Evolutionary conservation across 192 early-diverging fungal species (phyloP).

Genomic region (Coemansia sp.): DNA sequence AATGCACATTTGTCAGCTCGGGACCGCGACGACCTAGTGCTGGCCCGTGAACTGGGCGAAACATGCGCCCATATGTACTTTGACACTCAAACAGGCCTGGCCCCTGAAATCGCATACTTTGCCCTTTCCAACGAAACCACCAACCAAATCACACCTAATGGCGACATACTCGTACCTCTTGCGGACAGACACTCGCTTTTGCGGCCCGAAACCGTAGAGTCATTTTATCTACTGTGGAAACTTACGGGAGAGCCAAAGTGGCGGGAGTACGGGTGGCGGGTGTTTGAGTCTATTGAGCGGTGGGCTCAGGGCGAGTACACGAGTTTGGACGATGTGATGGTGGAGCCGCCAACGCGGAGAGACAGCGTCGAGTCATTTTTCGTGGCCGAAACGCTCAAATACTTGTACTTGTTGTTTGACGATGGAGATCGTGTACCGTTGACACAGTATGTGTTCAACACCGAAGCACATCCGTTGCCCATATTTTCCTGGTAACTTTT

Average conservation of each 20-base stretch:
- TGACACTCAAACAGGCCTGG: conserved; percentile 74
- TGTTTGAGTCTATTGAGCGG: conserved; percentile 81
- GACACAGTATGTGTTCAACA: conserved; percentile 88
- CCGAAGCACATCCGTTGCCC: conserved; percentile 86
- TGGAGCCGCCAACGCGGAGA: conserved; percentile 22
- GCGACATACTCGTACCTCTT: conserved; percentile 27
- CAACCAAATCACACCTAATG: conserved; percentile 24
- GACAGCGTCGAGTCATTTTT: conserved; percentile 71
- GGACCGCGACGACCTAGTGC: conserved; percentile 64
- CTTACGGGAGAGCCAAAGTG: conserved; percentile 82
- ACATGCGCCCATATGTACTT: conserved; percentile 83
- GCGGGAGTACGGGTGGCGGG: conserved; percentile 71
- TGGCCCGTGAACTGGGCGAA: conserved; percentile 79
- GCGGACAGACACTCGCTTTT: conserved; percentile 59
- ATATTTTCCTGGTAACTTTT: conserved; percentile 16
- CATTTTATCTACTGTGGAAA: conserved; percentile 78
- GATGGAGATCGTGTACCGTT: conserved; percentile 63
- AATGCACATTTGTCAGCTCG: conserved; percentile 7
- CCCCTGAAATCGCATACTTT: conserved; percentile 55
- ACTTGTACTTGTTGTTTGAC: conserved; percentile 83
- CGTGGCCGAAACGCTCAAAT: conserved; percentile 93
- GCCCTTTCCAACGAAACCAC: neutral
- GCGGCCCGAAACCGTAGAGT: conserved; percentile 88
- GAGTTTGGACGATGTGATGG: conserved; percentile 38
- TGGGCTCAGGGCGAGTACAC: conserved; percentile 63